Evolutionary conservation across 2,329 filamentous ascomycete species (phyloP).

Genomic region (Penicillium sp.): DNA sequence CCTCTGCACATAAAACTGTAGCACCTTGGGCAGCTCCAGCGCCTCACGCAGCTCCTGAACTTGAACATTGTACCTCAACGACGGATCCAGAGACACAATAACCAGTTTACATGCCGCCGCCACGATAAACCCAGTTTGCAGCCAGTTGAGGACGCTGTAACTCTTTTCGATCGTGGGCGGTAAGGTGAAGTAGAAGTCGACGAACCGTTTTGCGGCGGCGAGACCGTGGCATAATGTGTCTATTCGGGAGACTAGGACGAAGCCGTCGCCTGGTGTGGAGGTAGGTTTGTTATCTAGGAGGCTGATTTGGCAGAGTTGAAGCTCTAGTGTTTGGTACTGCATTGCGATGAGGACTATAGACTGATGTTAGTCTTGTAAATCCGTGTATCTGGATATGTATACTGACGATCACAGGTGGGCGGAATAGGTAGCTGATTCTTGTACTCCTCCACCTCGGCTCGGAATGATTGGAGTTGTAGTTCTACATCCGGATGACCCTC

Average conservation of each 20-base stretch:
- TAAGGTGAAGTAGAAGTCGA: background rate
- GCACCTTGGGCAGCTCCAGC: background rate
- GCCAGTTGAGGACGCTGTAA: background rate
- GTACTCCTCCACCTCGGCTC: slow-evolving; percentile 6
- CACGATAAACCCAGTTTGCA: background rate
- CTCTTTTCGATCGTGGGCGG: background rate
- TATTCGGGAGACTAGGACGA: background rate
- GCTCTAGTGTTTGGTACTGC: background rate
- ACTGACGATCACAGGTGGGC: slow-evolving; percentile 5
- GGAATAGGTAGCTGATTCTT: slow-evolving; percentile 6
- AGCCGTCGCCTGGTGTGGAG: background rate
- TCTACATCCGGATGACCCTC: background rate
- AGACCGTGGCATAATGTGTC: slow-evolving; percentile 5
- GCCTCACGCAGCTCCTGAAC: slow-evolving; percentile 3
- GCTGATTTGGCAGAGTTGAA: slow-evolving; percentile 4
- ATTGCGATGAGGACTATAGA: background rate
- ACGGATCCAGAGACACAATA: background rate
- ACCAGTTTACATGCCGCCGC: slow-evolving; percentile 1
- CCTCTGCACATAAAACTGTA: background rate
- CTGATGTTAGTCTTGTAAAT: background rate
- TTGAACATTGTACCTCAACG: slow-evolving; percentile 3
- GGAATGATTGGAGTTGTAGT: background rate
- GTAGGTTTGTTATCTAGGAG: background rate
- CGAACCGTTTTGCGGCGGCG: background rate
- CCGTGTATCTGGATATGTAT: background rate